Evolutionary conservation across 1,284 basidiomycete species (phyloP), one percentile per base, ranked within the genome.

Genomic region (Leccinum solheimii): DNA sequence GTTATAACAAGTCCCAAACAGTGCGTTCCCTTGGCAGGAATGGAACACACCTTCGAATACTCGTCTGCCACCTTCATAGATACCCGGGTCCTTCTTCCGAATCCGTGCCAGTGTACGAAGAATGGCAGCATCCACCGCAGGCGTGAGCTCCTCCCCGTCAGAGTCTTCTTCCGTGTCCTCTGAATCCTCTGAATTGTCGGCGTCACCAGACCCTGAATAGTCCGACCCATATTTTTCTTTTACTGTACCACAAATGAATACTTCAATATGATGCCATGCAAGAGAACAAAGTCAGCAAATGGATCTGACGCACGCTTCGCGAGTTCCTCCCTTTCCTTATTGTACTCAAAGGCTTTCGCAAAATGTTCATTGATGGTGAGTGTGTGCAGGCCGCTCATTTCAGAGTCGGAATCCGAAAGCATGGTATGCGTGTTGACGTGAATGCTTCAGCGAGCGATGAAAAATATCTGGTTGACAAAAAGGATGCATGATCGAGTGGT

Each of bases 141-240:
- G 95, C 0, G 95, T 99, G 59, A 99, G 85, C 75, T 98, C 93
- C 67, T 95, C 94, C 13, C 96, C 97, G 63, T 97, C 92, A 72
- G 97, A 94, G 72, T 99, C 97, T 72, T 98, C 96, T 1, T 93
- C 92, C 55, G 88, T 90, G 36, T 85, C 85, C 69, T 92, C 90
- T 0, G 88, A 90, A 68, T 93, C 91, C 5, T 80, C 77, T 8
- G 83, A 86, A 9, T 97, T 84, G 68, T 79, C 74, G 6, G 81
- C 83, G 3, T 97, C 85, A 68, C 91, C 90, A 6, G 79, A 78
- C 1, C 73, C 76, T 32, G 82, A 85, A 14, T 66, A 73, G 69
- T 93, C 90, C 1, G 90, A 89, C 27, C 92, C 92, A 74, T 94
- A 94, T 74, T 94, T 92, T 62, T 91, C 91, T 76, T 92, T 91